Evolutionary conservation across 1,284 basidiomycete genomes (phyloP), one percentile per base, ranked within the genome.

Genomic region (Moniliella sp.): DNA sequence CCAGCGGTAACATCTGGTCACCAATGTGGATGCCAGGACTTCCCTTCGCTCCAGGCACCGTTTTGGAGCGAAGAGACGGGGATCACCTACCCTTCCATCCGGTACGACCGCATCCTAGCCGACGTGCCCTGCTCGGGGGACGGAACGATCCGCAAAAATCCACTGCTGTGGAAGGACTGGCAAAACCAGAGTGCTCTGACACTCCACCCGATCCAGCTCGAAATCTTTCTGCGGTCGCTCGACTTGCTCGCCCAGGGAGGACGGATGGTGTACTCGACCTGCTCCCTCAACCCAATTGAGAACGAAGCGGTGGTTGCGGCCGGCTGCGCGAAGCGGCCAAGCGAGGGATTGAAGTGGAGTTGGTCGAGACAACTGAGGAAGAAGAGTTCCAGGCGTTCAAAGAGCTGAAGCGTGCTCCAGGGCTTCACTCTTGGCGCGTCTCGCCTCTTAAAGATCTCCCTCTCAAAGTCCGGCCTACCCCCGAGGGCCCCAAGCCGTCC

Each of bases 91-190:
- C 12, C 15, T 10, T 34, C 41, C 19, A 66, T 99, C 37, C 63
- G 76, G 36, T 99, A 88, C 53, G 88, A 97, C 61, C 67, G 88
- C 18, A 88, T 99, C 36, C 64, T 99, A 17, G 88, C 83, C 37
- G 91, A 97, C 60, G 91, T 99, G 2, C 91, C 91, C 3, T 94
- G 91, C 62, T 83, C 79, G 46, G 91, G 91, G 5, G 91, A 99
- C 61, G 91, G 86, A 0, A 99, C 91, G 1, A 63, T 94, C 41
- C 67, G 91, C 40, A 97, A 97, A 67, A 97, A 97, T 61, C 61
- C 79, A 12, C 79, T 76, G 1, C 91, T 99, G 36, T 99, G 91
- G 91, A 79, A 77, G 58, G 71, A 72, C 34, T 97, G 88, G 86
- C 72, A 72, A 18, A 72, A 76, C 3, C 72, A 73, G 58, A 83